These are phyloP conservation scores for Mycena amicta DNA, from an alignment of 768 basidiomycete species.

Conservation along the genomic window DNA sequence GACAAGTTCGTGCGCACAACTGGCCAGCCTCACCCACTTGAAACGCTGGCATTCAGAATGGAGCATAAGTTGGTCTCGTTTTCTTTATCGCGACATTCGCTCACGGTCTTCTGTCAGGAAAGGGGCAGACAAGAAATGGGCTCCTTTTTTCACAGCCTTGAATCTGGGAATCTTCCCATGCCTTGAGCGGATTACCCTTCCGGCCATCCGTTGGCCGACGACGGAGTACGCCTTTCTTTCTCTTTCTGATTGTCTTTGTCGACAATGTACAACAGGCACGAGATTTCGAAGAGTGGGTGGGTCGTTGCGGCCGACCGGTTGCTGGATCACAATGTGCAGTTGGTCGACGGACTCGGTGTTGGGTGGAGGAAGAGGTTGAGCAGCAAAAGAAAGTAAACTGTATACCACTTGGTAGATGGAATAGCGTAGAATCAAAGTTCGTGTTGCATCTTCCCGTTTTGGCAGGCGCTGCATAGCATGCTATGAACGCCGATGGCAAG, in stretches of 20 bases:
- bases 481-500: too few relatives aligned
- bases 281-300: conserved; percentile 14
- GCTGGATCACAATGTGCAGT: conserved; percentile 6
- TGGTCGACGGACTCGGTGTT: conserved; percentile 1
- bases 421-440: background rate
- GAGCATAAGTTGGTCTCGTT: conserved; percentile 1
- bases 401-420: too few relatives aligned
- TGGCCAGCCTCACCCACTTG: background rate
- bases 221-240: conserved; percentile 3
- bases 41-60: conserved; percentile 4
- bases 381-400: background rate
- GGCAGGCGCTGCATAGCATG: too few relatives aligned
- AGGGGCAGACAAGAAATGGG: conserved; percentile 11
- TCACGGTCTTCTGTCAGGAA: too few relatives aligned
- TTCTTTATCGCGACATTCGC: too few relatives aligned
- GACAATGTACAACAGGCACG: conserved; percentile 3
- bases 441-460: too few relatives aligned
- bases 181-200: conserved; percentile 1
- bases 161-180: conserved; percentile 2
- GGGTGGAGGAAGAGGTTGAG: conserved; percentile 13
- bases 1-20: background rate
- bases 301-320: conserved; percentile 4
- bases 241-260: background rate
- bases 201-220: conserved; percentile 10
- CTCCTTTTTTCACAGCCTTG: conserved; percentile 1